Evolutionary conservation across 2,329 filamentous ascomycete genomes (phyloP).

Genomic region (Cadophora gregata): DNA sequence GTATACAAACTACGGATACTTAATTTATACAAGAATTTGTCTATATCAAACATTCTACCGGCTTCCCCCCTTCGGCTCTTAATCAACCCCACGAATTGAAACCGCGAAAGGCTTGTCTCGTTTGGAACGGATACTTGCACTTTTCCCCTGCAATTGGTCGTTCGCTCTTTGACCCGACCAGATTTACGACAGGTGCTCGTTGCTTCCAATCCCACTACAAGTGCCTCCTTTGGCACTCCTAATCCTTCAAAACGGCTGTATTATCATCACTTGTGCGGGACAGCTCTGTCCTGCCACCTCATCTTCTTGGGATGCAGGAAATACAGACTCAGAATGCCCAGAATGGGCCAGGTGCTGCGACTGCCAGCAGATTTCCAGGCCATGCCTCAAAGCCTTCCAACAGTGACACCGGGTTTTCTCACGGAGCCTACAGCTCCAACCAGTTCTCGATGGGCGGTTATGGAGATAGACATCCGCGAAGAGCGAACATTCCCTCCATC

Average conservation of each 20-base stretch:
- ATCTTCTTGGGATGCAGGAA: conserved; percentile 91
- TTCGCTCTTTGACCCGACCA: conserved; percentile 14
- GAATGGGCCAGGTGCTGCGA: conserved; percentile 60
- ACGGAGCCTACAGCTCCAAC: conserved; percentile 90
- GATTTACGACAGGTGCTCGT: conserved; percentile 29
- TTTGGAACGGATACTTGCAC: conserved; percentile 17
- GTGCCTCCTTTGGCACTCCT: conserved; percentile 49
- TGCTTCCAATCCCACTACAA: conserved; percentile 34
- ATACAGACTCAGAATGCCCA: conserved; percentile 69
- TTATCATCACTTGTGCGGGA: conserved; percentile 80
- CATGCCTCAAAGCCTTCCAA: conserved; percentile 81
- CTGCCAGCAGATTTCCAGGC: conserved; percentile 66
- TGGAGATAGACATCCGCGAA: conserved; percentile 83
- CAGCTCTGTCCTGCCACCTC: conserved; percentile 82
- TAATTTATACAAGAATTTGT: conserved; percentile 35
- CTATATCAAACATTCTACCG: conserved; percentile 33
- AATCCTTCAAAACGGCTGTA: conserved; percentile 80
- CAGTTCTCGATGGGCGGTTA: conserved; percentile 74
- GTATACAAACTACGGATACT: conserved; percentile 30
- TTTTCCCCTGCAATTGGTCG: conserved; percentile 11
- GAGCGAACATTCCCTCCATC: conserved; percentile 87
- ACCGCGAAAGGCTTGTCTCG: neutral
- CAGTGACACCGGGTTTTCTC: conserved; percentile 88
- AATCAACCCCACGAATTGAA: conserved; percentile 20
- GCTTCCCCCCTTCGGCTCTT: conserved; percentile 25